A percentile compares a stretch with the other conserved stretches of the same genome.
Conservation (phyloP, 2,329 filamentous ascomycete species). For the Cyphellophora attinorum region DNA sequence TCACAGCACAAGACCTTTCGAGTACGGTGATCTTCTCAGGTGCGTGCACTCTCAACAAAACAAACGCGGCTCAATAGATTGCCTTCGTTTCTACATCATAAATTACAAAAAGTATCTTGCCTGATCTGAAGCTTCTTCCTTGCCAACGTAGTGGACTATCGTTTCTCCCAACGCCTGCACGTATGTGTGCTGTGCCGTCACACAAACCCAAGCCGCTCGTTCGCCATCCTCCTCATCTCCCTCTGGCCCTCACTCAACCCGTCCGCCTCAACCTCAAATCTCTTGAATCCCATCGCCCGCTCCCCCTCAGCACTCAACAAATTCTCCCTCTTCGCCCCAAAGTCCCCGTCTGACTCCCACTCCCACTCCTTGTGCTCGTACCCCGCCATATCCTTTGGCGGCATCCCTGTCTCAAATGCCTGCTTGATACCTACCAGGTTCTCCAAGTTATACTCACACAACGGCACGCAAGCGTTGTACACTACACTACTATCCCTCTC, state of each 20-base stretch:
- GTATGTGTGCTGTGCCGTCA: too few relatives aligned
- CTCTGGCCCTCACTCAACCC: conserved; percentile 13
- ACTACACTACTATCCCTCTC: conserved; percentile 16
- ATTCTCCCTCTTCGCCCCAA: conserved; percentile 13
- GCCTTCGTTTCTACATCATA: too few relatives aligned
- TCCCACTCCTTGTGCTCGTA: conserved; percentile 5
- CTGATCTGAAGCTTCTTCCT: too few relatives aligned
- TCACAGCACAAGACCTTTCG: too few relatives aligned
- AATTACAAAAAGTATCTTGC: too few relatives aligned
- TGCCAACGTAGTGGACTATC: too few relatives aligned
- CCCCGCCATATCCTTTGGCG: conserved; percentile 12
- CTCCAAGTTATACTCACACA: conserved; percentile 16
- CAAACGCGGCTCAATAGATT: too few relatives aligned
- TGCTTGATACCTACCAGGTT: conserved; percentile 10
- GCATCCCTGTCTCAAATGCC: conserved; percentile 7
- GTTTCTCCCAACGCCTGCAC: too few relatives aligned
- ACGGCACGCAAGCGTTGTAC: conserved; percentile 17
- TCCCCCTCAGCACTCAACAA: conserved; percentile 11
- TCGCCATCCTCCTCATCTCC: conserved; percentile 11
- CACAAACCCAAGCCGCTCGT: conserved; percentile 7
- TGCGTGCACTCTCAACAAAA: too few relatives aligned
- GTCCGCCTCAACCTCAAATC: conserved; percentile 15
- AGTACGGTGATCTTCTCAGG: too few relatives aligned
- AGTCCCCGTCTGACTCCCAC: conserved; percentile 11
- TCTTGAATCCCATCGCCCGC: conserved; percentile 12